Conservation (phyloP, 2,329 filamentous ascomycete genomes). For the Colletotrichum liaoningense region DNA sequence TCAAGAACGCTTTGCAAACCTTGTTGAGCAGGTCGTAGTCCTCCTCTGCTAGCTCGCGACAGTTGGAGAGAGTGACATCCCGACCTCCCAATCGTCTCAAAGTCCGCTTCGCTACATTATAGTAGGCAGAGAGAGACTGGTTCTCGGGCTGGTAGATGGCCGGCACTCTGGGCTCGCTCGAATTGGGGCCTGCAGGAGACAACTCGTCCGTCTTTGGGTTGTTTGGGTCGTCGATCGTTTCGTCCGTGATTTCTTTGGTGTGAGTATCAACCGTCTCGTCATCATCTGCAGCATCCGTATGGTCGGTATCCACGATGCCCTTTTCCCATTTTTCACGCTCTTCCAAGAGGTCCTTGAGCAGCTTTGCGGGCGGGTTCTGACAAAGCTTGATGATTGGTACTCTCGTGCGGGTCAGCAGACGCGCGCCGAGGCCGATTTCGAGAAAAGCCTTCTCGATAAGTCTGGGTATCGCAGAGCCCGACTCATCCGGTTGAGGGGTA, state of each 20-base stretch:
- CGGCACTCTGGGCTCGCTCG: background rate
- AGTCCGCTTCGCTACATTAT: conserved; percentile 59
- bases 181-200: background rate
- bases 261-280: conserved; percentile 25
- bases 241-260: conserved; percentile 8
- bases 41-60: conserved; percentile 51
- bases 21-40: conserved; percentile 63
- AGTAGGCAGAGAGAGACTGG: conserved; percentile 59
- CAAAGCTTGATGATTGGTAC: conserved; percentile 92
- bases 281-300: conserved; percentile 48
- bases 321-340: conserved; percentile 80
- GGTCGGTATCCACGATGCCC: conserved; percentile 54
- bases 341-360: conserved; percentile 70
- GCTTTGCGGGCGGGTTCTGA: conserved; percentile 71
- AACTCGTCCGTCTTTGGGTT: background rate
- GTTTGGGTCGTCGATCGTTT: conserved; percentile 8
- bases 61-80: conserved; percentile 62
- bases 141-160: conserved; percentile 55
- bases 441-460: conserved; percentile 81
- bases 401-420: conserved; percentile 80
- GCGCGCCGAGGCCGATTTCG: conserved; percentile 77
- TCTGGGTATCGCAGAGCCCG: conserved; percentile 75
- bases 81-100: conserved; percentile 60
- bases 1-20: conserved; percentile 65
- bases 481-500: conserved; percentile 60